Base-by-base conservation (phyloP, 352 stramenopile species). In the Vaucheria bursata region DNA sequence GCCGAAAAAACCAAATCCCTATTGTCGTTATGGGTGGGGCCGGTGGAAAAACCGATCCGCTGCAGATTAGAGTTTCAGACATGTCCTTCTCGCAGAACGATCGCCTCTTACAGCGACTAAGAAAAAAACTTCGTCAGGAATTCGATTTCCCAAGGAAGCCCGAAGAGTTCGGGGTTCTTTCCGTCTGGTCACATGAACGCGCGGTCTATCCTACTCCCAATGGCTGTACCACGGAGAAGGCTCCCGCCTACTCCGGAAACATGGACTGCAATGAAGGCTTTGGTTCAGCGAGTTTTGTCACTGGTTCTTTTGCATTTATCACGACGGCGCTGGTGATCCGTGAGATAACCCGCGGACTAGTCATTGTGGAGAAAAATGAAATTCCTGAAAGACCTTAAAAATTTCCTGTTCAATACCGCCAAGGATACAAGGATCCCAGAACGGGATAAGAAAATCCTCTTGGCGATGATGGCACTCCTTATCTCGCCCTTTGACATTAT, bases 21-120 rank as follows among this genome's bases (percentile, higher is more conserved):
- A 81, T 92, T 53, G 85, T 92, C 0, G 88, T 84, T 1, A 87
- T 83, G 73, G 88, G 88, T 35, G 87, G 83, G 38, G 88, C 88
- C 25, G 88, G 87, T 50, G 88, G 88, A 45, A 59, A 80, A 36
- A 80, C 68, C 29, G 88, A 92, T 80, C 87, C 88, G 33, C 89
- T 84, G 8, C 2, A 34, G 0, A 70, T 84, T 0, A 40, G 74
- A 36, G 39, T 79, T 1, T 4, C 65, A 12, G 87, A 91, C 74
- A 50, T 12, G 39, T 50, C 39, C 5, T 12, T 50, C 39, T 50
- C 5, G 5, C 5, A 12, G 5, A 50, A 12, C 5, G 39, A 50
- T 12, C 12, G 39, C 39, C 39, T 50, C 39, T 50, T 50, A 12
- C 5, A 12, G 39, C 5, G 5, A 50, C 39, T 12, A 50, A 50